These are phyloP conservation scores for Selaginella tamariscina DNA, from an alignment of 75 land plant genomes.

Conservation along the genomic window DNA sequence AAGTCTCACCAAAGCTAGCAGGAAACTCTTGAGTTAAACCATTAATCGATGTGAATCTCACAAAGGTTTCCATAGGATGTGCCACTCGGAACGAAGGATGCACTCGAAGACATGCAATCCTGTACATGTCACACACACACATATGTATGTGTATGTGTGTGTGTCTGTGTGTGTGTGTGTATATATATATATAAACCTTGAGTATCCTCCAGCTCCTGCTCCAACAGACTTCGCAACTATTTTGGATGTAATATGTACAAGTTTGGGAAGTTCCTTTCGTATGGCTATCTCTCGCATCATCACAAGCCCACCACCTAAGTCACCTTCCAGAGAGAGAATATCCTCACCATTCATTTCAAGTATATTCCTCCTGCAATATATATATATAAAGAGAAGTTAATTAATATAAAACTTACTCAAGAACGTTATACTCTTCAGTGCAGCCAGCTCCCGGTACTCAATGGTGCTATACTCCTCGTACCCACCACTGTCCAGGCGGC, in stretches of 20 bases:
- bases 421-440: slow-evolving; percentile 46
- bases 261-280: slow-evolving; percentile 31
- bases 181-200: too few species aligned
- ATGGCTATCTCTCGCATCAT: slow-evolving; percentile 41
- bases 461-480: slow-evolving; percentile 74
- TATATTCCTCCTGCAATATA: neutral
- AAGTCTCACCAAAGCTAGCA: slow-evolving; percentile 37
- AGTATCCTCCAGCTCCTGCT: slow-evolving; percentile 94
- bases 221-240: slow-evolving; percentile 64
- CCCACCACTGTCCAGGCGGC: slow-evolving; percentile 56
- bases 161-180: too few species aligned
- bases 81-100: slow-evolving; percentile 59
- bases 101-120: slow-evolving; percentile 70
- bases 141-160: too few species aligned
- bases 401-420: slow-evolving; percentile 15
- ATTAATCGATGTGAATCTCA: slow-evolving; percentile 49
- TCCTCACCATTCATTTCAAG: neutral
- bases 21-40: slow-evolving; percentile 47
- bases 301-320: slow-evolving; percentile 67
- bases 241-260: slow-evolving; percentile 40
- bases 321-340: slow-evolving; percentile 40
- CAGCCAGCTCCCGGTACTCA: slow-evolving; percentile 65
- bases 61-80: slow-evolving; percentile 54
- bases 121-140: slow-evolving; percentile 16
- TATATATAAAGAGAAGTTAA: neutral